Percentiles rank a stretch among this genome's conserved stretches.
Conservation (phyloP, 106 monocot species). For the Dactylorhiza incarnata region DNA sequence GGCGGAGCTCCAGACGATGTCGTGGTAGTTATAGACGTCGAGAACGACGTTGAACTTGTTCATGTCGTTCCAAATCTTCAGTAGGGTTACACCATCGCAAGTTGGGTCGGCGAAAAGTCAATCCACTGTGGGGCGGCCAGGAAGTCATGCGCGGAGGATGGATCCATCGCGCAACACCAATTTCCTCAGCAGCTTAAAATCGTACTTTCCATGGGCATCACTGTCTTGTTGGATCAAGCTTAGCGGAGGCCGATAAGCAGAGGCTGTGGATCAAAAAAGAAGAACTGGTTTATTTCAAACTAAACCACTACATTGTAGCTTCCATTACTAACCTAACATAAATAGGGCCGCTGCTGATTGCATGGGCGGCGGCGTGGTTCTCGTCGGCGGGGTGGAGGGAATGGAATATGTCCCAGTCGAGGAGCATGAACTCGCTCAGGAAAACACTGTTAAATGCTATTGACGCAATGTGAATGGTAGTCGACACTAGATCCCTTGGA, state of each 20-base stretch:
- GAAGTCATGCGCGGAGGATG: slow-evolving; percentile 62
- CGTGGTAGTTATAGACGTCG: slow-evolving; percentile 85
- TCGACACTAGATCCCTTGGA: slow-evolving; percentile 76
- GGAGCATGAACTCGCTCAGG: slow-evolving; percentile 89
- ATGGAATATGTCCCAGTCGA: slow-evolving; percentile 98
- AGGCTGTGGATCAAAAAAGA: too few species aligned
- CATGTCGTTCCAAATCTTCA: slow-evolving; percentile 86
- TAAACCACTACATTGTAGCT: too few species aligned
- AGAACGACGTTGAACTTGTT: slow-evolving; percentile 73
- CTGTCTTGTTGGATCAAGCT: too few species aligned
- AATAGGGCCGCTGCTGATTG: slow-evolving; percentile 80
- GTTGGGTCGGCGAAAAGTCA: slow-evolving; percentile 73
- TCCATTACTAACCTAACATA: slow-evolving; percentile 70
- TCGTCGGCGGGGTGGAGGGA: slow-evolving; percentile 80
- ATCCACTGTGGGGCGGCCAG: slow-evolving; percentile 72
- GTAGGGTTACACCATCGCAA: slow-evolving; percentile 59
- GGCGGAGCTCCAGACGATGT: slow-evolving; percentile 75
- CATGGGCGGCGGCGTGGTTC: slow-evolving; percentile 78
- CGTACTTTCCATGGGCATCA: slow-evolving; percentile 76
- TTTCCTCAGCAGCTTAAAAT: slow-evolving; percentile 73
- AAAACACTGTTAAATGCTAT: slow-evolving; percentile 81
- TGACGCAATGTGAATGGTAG: slow-evolving; percentile 88
- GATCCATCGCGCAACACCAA: slow-evolving; percentile 85
- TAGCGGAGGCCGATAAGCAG: too few species aligned
- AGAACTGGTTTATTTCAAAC: too few species aligned